Conservation (phyloP, 495 filamentous ascomycete genomes). For the Hypoxylon lienhwacheense region DNA sequence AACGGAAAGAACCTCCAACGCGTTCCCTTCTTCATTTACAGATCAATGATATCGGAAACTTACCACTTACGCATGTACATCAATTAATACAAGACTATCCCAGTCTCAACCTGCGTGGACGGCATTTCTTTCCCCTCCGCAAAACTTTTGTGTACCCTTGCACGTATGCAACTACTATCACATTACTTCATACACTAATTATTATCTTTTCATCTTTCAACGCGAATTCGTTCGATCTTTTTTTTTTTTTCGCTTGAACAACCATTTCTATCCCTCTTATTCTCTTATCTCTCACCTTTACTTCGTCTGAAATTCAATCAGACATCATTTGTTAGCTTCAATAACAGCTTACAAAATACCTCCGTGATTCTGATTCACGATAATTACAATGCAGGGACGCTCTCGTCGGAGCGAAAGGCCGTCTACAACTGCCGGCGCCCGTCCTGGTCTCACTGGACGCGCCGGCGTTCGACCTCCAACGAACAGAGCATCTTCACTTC, state of each 20-base stretch:
- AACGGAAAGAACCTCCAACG: background rate
- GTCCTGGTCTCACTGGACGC: slow-evolving; percentile 23
- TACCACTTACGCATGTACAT: too few species aligned
- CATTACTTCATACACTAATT: too few species aligned
- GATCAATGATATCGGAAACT: too few species aligned
- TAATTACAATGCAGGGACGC: slow-evolving; percentile 35
- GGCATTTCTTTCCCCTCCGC: too few species aligned
- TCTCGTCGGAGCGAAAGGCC: slow-evolving; percentile 38
- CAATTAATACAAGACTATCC: too few species aligned
- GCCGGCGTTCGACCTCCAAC: slow-evolving; percentile 39
- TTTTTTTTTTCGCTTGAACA: too few species aligned
- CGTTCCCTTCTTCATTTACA: background rate
- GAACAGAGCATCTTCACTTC: slow-evolving; percentile 29
- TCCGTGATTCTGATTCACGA: background rate
- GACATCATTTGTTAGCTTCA: slow-evolving; percentile 21
- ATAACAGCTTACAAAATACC: slow-evolving; percentile 24
- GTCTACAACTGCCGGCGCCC: slow-evolving; percentile 29
- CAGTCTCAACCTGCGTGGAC: too few species aligned
- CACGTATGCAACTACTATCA: too few species aligned
- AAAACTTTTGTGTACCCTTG: too few species aligned
- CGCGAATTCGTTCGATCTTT: too few species aligned
- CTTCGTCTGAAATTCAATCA: background rate
- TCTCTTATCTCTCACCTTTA: background rate
- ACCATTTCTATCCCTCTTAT: slow-evolving; percentile 1
- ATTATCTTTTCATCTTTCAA: too few species aligned